Conservation (phyloP, 73 alveolate genomes). For the Paramecium primaurelia region DNA sequence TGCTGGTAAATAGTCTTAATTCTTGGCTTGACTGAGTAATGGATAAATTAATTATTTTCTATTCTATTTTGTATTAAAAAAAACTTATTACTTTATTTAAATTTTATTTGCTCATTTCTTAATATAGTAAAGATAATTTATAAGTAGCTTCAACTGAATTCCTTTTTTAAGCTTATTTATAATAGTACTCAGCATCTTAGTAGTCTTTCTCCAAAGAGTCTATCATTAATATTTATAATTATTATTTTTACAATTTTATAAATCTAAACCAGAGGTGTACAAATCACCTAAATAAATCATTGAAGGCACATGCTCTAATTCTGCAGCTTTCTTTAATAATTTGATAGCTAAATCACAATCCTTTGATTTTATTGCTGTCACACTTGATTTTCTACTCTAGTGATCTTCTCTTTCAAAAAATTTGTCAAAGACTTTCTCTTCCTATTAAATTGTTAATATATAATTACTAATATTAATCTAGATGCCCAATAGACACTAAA, state of each 20-base stretch:
- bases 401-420: not conserved
- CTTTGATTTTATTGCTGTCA: not conserved
- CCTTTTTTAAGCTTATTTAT: not conserved
- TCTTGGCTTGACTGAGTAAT: conserved; percentile 25
- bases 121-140: not conserved
- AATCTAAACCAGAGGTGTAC: not conserved
- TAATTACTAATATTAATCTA: not conserved
- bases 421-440: conserved; percentile 9
- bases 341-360: conserved; percentile 17
- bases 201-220: not conserved
- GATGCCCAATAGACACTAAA: not conserved
- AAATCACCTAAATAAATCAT: not conserved
- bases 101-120: not conserved
- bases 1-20: conserved; percentile 37
- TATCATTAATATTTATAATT: not conserved
- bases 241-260: not conserved
- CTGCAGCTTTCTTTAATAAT: conserved; percentile 3
- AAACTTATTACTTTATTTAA: not conserved
- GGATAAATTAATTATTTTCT: not conserved
- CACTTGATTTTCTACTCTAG: not conserved
- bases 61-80: not conserved
- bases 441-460: not conserved
- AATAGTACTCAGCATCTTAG: not conserved
- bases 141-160: conserved; percentile 2
- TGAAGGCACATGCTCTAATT: not conserved